Percentiles rank a stretch among this genome's conserved stretches.
Evolutionary conservation across 2,329 filamentous ascomycete species (phyloP).

Genomic region (Fusarium neocosmosporiellum): DNA sequence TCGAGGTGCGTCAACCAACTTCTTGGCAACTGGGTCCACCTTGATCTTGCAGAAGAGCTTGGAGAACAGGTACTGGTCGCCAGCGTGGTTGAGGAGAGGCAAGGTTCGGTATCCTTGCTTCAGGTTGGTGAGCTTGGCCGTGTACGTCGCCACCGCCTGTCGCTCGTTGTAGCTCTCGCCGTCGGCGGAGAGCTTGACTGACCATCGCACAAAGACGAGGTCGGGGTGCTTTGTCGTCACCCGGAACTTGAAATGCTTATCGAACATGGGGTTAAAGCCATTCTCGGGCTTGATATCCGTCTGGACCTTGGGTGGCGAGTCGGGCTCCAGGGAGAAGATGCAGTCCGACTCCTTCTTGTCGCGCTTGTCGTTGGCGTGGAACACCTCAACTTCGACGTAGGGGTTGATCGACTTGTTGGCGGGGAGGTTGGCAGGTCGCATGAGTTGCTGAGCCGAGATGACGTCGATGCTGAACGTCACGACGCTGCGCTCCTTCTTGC

Average conservation of each 20-base stretch:
- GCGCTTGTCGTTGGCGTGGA: conserved; percentile 91
- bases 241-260: conserved; percentile 81
- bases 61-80: conserved; percentile 94
- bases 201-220: conserved; percentile 93
- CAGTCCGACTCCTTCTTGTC: conserved; percentile 84
- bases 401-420: conserved; percentile 83
- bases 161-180: conserved; percentile 72
- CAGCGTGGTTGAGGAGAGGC: conserved; percentile 87
- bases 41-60: conserved; percentile 92
- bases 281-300: conserved; percentile 88
- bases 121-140: conserved; percentile 88
- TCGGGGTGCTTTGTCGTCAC: conserved; percentile 95
- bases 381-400: conserved; percentile 94
- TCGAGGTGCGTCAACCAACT: conserved; percentile 64
- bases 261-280: conserved; percentile 92
- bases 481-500: conserved; percentile 81
- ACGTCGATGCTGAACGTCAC: conserved; percentile 89
- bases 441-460: conserved; percentile 94
- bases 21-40: conserved; percentile 67
- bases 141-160: conserved; percentile 84
- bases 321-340: conserved; percentile 55
- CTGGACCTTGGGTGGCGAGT: conserved; percentile 78
- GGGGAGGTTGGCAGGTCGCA: conserved; percentile 80
- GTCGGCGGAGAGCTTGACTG: conserved; percentile 86
- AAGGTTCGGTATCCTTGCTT: conserved; percentile 94